Percentiles rank a stretch among this genome's conserved stretches.
These are phyloP conservation scores for Epichloe hybrida DNA, from an alignment of 2,329 filamentous ascomycete genomes.

Conservation along the genomic window DNA sequence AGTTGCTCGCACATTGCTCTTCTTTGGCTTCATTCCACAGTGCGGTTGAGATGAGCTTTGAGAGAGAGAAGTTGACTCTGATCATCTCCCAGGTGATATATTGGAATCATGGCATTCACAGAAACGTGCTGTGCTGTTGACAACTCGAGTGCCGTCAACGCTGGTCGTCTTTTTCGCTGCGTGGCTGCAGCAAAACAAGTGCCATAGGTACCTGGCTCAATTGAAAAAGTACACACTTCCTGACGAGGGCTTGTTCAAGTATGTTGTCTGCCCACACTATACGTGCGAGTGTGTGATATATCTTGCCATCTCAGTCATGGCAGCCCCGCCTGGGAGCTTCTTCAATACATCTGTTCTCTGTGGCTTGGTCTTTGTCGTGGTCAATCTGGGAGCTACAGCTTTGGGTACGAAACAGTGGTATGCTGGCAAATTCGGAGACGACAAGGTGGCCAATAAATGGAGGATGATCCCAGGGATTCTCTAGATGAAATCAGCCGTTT, in stretches of 20 bases:
- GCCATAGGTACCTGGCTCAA: constrained; percentile 55
- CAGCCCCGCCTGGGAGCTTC: constrained; percentile 51
- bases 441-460: constrained; percentile 50
- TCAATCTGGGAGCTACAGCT: constrained; percentile 75
- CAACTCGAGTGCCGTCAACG: constrained; percentile 26
- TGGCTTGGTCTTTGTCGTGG: constrained; percentile 57
- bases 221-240: constrained; percentile 78
- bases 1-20: constrained; percentile 13
- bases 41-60: not conserved
- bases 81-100: constrained; percentile 16
- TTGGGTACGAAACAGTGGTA: constrained; percentile 71
- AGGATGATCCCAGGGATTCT: constrained; percentile 63
- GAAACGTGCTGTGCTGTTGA: constrained; percentile 8
- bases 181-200: constrained; percentile 60
- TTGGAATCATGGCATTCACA: constrained; percentile 19
- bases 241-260: constrained; percentile 54
- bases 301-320: constrained; percentile 57
- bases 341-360: constrained; percentile 63
- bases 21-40: not conserved
- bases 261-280: constrained; percentile 78
- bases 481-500: constrained; percentile 15
- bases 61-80: not conserved
- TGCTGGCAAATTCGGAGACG: constrained; percentile 54
- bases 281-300: constrained; percentile 81
- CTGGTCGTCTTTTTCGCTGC: constrained; percentile 54